Conservation (phyloP, 768 basidiomycete genomes). For the Amanita muscaria region DNA sequence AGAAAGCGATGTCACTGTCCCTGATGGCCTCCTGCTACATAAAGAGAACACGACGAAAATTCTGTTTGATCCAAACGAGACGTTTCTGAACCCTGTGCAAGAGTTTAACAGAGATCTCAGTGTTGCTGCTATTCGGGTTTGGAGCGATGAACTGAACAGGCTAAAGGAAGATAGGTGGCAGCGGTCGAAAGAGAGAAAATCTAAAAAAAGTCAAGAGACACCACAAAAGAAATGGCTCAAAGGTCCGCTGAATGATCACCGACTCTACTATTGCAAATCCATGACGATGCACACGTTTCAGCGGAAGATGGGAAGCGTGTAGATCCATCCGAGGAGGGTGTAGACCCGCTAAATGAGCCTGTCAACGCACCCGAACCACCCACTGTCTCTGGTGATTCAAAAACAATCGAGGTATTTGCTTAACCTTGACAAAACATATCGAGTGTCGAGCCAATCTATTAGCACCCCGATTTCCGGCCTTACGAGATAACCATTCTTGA, state of each 20-base stretch:
- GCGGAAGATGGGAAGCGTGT: constrained; percentile 6
- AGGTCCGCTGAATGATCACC: constrained; percentile 25
- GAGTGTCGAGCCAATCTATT: neutral
- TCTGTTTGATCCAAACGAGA: constrained; percentile 71
- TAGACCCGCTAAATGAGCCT: neutral
- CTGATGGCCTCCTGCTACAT: constrained; percentile 71
- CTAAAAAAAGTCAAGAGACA: constrained; percentile 22
- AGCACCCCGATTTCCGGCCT: constrained; percentile 40
- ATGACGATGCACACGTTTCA: neutral
- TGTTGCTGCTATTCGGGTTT: constrained; percentile 82
- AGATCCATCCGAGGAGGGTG: neutral
- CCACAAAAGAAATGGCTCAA: constrained; percentile 32
- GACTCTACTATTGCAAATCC: neutral
- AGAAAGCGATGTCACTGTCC: constrained; percentile 32
- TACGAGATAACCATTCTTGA: constrained; percentile 78
- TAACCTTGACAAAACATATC: too few species aligned
- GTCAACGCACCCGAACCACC: neutral
- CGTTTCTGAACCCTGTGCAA: constrained; percentile 95
- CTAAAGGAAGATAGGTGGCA: constrained; percentile 57
- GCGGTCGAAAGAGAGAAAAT: constrained; percentile 40
- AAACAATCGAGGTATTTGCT: constrained; percentile 1
- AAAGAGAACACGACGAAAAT: constrained; percentile 78
- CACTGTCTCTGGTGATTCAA: neutral
- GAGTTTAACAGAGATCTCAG: constrained; percentile 96
- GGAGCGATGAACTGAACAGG: constrained; percentile 68